Evolutionary conservation across 148 eudicot species (phyloP), one percentile per base, ranked within the genome.

Genomic region (Camellia lanceoleosa): DNA sequence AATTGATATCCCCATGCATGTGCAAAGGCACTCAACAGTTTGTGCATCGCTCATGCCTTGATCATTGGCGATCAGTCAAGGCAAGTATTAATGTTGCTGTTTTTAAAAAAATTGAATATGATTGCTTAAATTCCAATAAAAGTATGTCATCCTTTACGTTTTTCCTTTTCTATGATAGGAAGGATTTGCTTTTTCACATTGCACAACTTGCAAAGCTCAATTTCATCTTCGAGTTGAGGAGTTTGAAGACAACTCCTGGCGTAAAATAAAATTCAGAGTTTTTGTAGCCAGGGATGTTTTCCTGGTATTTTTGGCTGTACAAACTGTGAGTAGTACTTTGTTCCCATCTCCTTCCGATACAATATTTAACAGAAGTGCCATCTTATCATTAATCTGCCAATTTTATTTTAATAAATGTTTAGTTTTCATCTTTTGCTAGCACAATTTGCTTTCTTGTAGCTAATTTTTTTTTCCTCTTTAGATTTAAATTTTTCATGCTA

Each of bases 1-100:
- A 93, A 82, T 84, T 95, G 86, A 95, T 95, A 89, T 89, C 94
- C 43, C 98, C 98, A 64, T 95, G 98, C 86, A 93, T 93, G 94
- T 95, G 98, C 92, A 95, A 93, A 87, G 97, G 98, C 79, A 93
- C 98, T 70, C 97, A 91, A 51, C 97, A 93, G 82, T 95, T 91
- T 87, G 98, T 95, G 83, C 98, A 95, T 74, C 97, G 97, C 23
- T 83, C 90, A 77, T 95, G 98, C 88, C 93, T 95, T 81, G 98
- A 95, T 87, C 97, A 95, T 59, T 95, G 98, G 98, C 92, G 98
- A 69, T 93, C 98, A 49, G 96, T 95, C 65, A 95, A 95, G 95
- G 98, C 82, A 79, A 88, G 89, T 84, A n/a, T 63, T 19, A 7
- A 30, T 61, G 41, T 81, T 44, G 43, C 43, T 43, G 52, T 42